Evolutionary conservation across 202 grass and related monocot species (phyloP).

Genomic region (Sporobolus alterniflorus): DNA sequence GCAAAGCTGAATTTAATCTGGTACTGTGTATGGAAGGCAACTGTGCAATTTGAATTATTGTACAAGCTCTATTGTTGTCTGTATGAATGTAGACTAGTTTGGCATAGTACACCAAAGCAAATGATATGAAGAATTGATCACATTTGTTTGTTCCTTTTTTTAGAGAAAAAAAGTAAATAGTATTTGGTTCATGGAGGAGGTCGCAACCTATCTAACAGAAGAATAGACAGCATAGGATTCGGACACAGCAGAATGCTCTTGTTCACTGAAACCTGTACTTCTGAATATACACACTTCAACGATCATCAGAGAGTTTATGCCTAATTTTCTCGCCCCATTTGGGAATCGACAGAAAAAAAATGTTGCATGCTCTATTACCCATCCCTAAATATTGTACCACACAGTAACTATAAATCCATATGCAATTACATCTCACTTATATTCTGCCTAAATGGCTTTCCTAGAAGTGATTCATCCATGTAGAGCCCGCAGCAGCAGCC

Average conservation of each 20-base stretch:
- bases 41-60: constrained; percentile 24
- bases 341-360: constrained; percentile 26
- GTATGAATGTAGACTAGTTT: constrained; percentile 9
- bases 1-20: neutral
- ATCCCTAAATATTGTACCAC: constrained; percentile 35
- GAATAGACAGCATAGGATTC: neutral
- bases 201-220: neutral
- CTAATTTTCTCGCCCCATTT: constrained; percentile 4
- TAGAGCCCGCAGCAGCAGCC: constrained; percentile 37
- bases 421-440: constrained; percentile 27
- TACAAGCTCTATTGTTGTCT: neutral
- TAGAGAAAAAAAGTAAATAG: neutral
- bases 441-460: constrained; percentile 11
- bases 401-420: constrained; percentile 17
- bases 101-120: neutral
- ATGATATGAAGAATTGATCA: neutral
- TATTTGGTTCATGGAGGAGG: neutral
- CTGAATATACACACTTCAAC: constrained; percentile 44
- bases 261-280: constrained; percentile 18
- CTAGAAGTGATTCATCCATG: constrained; percentile 75
- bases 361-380: constrained; percentile 30
- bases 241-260: neutral
- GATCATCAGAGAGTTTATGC: constrained; percentile 22
- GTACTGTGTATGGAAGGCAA: neutral
- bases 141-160: neutral